Evolutionary conservation across 306 rosid species (phyloP).

Genomic region (Lupinus albus): DNA sequence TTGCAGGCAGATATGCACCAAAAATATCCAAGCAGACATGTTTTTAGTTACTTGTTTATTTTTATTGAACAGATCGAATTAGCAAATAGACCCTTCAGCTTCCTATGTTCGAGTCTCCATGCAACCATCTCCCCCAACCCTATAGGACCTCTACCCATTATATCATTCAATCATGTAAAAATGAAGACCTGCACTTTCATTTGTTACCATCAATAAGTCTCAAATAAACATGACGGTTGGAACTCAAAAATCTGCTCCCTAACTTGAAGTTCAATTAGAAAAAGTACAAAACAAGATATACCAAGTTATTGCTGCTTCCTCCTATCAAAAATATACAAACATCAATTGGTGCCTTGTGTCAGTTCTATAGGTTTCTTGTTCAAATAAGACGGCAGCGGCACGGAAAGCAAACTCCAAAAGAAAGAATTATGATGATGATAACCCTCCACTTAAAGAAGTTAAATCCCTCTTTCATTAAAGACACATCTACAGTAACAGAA

Average conservation of each 20-base stretch:
- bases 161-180: conserved; percentile 34
- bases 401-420: conserved; percentile 66
- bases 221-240: conserved; percentile 41
- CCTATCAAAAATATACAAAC: conserved; percentile 74
- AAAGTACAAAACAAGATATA: conserved; percentile 63
- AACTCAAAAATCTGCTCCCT: conserved; percentile 52
- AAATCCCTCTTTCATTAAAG: conserved; percentile 57
- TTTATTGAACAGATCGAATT: not conserved
- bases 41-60: not conserved
- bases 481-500: conserved; percentile 74
- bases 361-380: conserved; percentile 61
- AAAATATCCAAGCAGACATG: not conserved
- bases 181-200: conserved; percentile 47
- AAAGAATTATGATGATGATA: conserved; percentile 80
- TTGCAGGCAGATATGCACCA: too few species aligned
- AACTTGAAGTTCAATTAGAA: conserved; percentile 43
- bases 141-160: conserved; percentile 21
- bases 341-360: conserved; percentile 56
- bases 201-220: conserved; percentile 37
- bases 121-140: conserved; percentile 21
- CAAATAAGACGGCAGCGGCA: conserved; percentile 60
- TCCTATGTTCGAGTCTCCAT: not conserved
- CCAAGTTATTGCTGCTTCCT: conserved; percentile 71
- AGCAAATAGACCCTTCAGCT: not conserved
- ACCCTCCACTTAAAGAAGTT: conserved; percentile 61